Evolutionary conservation across 2,329 filamentous ascomycete genomes (phyloP).

Genomic region (Aspergillus felis): DNA sequence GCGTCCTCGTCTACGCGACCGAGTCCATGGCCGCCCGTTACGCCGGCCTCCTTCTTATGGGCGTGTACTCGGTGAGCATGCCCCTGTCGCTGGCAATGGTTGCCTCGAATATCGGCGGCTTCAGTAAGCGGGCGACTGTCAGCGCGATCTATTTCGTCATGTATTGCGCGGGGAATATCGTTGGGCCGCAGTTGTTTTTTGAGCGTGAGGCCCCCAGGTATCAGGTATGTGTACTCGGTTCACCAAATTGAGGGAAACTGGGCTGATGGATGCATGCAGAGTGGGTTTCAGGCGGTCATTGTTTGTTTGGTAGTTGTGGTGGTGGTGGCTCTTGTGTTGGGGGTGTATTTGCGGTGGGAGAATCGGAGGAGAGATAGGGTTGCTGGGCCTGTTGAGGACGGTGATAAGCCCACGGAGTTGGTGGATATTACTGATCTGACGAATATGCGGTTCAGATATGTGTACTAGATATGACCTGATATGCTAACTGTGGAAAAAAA

Average conservation of each 20-base stretch:
- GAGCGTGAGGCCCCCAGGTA: conserved; percentile 36
- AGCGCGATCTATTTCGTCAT: conserved; percentile 43
- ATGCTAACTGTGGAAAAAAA: not conserved
- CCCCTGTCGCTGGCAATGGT: conserved; percentile 40
- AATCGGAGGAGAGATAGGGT: conserved; percentile 9
- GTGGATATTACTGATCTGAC: conserved; percentile 14
- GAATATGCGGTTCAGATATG: conserved; percentile 15
- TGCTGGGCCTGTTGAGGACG: not conserved
- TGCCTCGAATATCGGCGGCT: conserved; percentile 45
- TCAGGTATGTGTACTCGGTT: conserved; percentile 12
- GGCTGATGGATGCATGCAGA: conserved; percentile 3
- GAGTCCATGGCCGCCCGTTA: conserved; percentile 11
- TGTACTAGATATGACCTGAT: conserved; percentile 6
- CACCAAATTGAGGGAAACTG: too few relatives aligned
- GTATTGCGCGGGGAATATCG: conserved; percentile 43
- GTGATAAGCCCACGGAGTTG: not conserved
- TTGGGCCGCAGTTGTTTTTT: conserved; percentile 45
- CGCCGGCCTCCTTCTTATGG: conserved; percentile 23
- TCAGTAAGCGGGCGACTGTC: conserved; percentile 47
- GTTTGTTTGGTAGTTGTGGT: conserved; percentile 16
- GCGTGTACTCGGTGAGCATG: conserved; percentile 35
- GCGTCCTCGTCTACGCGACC: conserved; percentile 20
- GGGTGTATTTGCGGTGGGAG: conserved; percentile 15
- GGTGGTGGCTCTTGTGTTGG: conserved; percentile 2
- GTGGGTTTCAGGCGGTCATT: conserved; percentile 16